phyloP scores from a whole-genome alignment of 1,284 basidiomycete species.

The Malassezia sympodialis region DNA sequence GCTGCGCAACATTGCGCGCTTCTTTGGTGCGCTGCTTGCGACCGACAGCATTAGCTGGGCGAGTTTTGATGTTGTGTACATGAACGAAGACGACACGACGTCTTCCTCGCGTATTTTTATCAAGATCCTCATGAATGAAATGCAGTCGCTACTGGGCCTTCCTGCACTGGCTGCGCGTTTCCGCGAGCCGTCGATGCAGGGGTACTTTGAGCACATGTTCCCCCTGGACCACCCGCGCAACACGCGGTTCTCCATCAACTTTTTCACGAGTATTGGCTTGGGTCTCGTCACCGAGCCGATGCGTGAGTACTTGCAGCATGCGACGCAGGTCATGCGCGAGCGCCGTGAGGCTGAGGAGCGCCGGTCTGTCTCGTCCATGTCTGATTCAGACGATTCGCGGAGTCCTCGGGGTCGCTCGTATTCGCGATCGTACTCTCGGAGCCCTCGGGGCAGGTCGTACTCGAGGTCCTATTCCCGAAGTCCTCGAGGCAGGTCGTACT shows the following conservation, averaged over 20 bases:
- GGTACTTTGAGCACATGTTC: slow-evolving; percentile 74
- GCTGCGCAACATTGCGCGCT: slow-evolving; percentile 86
- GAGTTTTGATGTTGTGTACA: slow-evolving; percentile 69
- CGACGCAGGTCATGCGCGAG: slow-evolving; percentile 79
- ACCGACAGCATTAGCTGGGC: slow-evolving; percentile 84
- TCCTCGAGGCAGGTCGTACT: background rate
- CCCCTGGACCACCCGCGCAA: slow-evolving; percentile 92
- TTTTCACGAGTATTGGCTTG: slow-evolving; percentile 76
- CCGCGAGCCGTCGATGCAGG: slow-evolving; percentile 55
- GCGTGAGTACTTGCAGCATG: slow-evolving; percentile 91
- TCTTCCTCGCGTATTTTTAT: slow-evolving; percentile 91
- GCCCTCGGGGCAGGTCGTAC: slow-evolving; percentile 16
- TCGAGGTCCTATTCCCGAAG: background rate
- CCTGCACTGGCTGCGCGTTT: slow-evolving; percentile 71
- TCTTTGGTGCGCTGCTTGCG: slow-evolving; percentile 71
- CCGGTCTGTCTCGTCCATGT: slow-evolving; percentile 18
- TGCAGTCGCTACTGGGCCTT: slow-evolving; percentile 85
- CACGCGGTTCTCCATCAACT: slow-evolving; percentile 95
- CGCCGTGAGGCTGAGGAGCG: slow-evolving; percentile 60
- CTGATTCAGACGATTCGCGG: slow-evolving; percentile 18
- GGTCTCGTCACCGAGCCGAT: slow-evolving; percentile 87
- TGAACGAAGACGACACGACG: slow-evolving; percentile 97
- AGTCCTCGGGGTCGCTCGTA: slow-evolving; percentile 11
- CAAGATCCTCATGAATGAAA: slow-evolving; percentile 89
- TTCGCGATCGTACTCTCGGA: slow-evolving; percentile 1